Evolutionary conservation across 2,329 filamentous ascomycete genomes (phyloP).

Genomic region (Harringtonia aguacate): DNA sequence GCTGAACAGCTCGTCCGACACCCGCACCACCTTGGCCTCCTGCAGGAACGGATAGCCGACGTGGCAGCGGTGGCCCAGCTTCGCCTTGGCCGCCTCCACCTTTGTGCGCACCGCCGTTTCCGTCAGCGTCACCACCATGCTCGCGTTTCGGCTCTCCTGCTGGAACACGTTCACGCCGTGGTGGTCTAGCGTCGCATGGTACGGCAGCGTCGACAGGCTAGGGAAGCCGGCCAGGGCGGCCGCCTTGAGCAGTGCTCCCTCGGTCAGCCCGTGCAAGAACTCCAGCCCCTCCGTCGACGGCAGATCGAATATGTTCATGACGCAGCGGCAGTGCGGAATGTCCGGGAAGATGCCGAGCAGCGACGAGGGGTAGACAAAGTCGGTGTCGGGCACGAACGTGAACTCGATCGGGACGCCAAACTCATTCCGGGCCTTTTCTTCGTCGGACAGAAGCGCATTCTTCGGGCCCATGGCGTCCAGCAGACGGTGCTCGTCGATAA

Average conservation of each 20-base stretch:
- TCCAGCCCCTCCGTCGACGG: slow-evolving; percentile 86
- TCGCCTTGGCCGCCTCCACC: slow-evolving; percentile 61
- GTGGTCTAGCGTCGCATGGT: slow-evolving; percentile 71
- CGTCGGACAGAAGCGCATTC: slow-evolving; percentile 65
- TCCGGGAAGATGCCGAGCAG: slow-evolving; percentile 86
- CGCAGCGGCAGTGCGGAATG: slow-evolving; percentile 73
- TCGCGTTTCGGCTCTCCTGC: slow-evolving; percentile 91
- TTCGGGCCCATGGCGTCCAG: slow-evolving; percentile 77
- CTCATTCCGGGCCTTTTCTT: slow-evolving; percentile 73
- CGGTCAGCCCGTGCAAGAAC: slow-evolving; percentile 71
- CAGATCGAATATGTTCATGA: slow-evolving; percentile 93
- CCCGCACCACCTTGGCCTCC: slow-evolving; percentile 79
- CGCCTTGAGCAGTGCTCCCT: slow-evolving; percentile 71
- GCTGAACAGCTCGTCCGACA: slow-evolving; percentile 89
- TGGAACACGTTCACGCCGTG: slow-evolving; percentile 93
- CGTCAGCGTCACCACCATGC: slow-evolving; percentile 79
- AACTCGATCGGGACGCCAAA: slow-evolving; percentile 94
- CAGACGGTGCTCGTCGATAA: slow-evolving; percentile 86
- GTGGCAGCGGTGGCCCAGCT: slow-evolving; percentile 76
- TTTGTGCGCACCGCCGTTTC: slow-evolving; percentile 63
- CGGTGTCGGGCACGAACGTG: slow-evolving; percentile 65
- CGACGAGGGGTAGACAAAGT: slow-evolving; percentile 80
- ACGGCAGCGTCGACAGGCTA: slow-evolving; percentile 74
- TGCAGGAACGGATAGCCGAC: slow-evolving; percentile 93
- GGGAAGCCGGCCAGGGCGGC: slow-evolving; percentile 90